Percentiles rank a stretch among this genome's conserved stretches.
Conservation (phyloP, 2,329 filamentous ascomycete species). For the Zasmidium angulare region DNA sequence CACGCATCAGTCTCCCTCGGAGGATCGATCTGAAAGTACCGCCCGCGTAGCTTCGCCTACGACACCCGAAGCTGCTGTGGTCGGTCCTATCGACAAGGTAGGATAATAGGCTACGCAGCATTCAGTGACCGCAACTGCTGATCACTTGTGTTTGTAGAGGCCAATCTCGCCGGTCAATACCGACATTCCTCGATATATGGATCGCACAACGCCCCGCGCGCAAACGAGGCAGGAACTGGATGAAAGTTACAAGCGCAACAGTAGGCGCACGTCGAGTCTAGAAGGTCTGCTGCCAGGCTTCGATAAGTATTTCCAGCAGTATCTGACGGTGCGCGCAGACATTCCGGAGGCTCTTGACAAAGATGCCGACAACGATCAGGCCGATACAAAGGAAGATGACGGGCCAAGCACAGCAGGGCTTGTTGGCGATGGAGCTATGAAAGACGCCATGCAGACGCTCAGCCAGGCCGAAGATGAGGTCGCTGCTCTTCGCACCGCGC, state of each 20-base stretch:
- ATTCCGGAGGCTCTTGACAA: slow-evolving; percentile 48
- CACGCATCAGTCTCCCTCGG: slow-evolving; percentile 17
- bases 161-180: slow-evolving; percentile 71
- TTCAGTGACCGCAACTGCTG: not conserved
- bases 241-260: slow-evolving; percentile 52
- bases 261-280: slow-evolving; percentile 70
- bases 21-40: slow-evolving; percentile 25
- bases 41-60: slow-evolving; percentile 36
- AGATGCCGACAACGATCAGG: slow-evolving; percentile 31
- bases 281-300: slow-evolving; percentile 59
- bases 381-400: slow-evolving; percentile 25
- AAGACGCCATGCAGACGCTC: slow-evolving; percentile 52
- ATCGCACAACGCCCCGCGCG: slow-evolving; percentile 76
- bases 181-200: slow-evolving; percentile 61
- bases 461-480: slow-evolving; percentile 62
- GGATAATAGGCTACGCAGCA: not conserved
- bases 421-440: slow-evolving; percentile 40
- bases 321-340: slow-evolving; percentile 36
- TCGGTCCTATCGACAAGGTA: slow-evolving; percentile 33
- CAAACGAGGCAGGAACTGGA: slow-evolving; percentile 78
- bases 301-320: slow-evolving; percentile 13
- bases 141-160: slow-evolving; percentile 29
- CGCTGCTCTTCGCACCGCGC: slow-evolving; percentile 67
- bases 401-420: slow-evolving; percentile 35
- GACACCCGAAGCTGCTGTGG: slow-evolving; percentile 34